Evolutionary conservation across 1,284 basidiomycete genomes (phyloP), one percentile per base, ranked within the genome.

Genomic region (Meira miltonrushii): DNA sequence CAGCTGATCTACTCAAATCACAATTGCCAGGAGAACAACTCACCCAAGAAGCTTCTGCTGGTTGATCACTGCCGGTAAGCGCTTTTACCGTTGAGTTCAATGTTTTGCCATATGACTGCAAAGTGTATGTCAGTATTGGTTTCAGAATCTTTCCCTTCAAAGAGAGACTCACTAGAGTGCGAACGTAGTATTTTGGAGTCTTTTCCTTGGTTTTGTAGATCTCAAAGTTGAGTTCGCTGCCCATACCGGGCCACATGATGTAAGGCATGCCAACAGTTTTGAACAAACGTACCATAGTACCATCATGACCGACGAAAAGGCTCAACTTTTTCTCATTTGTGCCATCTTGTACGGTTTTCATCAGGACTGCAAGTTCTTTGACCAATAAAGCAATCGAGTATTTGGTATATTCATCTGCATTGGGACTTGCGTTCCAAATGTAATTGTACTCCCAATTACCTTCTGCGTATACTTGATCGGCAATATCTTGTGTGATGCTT

Each of bases 391-490:
- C 68, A 33, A 67, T 66, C 12, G 61, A 58, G 57, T 70, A 70
- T 47, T 57, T 60, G 43, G 66, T 64, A 46, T 69, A 70, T 44
- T 69, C 65, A 48, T 70, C 68, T 4, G 68, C 66, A 15, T 53
- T 49, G 8, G 57, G 25, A 13, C 59, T 60, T n/a, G 57, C 60
- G 58, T 70, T 70, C 67, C 68, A 70, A 57, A 70, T 70, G 51
- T 65, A 70, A 33, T 70, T 62, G 60, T 70, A 70, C 40, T 70
- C 68, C 66, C 64, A 69, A 55, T 67, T 60, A 39, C 68, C 68
- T 44, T 64, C 67, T 38, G 58, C 59, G 54, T 69, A 71, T 7
- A 63, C 65, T 38, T 67, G 60, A 39, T 65, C 55, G 17, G 67
- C 68, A 25, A 59, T 52, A 17, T 64, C 58, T 37, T 69, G 62